Conservation (phyloP, 305 asterid genomes). For the Caryopteris hybrid region DNA sequence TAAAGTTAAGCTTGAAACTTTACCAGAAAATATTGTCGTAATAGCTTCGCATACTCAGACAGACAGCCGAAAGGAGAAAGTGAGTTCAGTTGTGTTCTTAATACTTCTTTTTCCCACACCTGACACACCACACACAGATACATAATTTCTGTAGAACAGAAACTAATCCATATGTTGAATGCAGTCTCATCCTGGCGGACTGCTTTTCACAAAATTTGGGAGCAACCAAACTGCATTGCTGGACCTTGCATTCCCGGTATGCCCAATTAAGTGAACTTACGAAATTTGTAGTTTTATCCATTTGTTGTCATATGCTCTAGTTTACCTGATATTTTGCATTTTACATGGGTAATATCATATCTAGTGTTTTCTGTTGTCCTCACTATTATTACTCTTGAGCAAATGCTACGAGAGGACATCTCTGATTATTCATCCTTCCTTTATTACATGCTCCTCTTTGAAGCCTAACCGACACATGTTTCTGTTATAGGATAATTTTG, state of each 20-base stretch:
- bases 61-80: conserved; percentile 86
- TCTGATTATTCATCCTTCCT: background rate
- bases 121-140: background rate
- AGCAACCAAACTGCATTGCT: conserved; percentile 78
- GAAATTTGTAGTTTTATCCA: background rate
- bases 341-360: background rate
- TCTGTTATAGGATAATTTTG: conserved; percentile 58
- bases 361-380: background rate
- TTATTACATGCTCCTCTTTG: background rate
- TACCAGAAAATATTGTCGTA: conserved; percentile 74
- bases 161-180: conserved; percentile 12
- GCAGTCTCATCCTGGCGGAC: conserved; percentile 73
- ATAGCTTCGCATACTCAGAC: conserved; percentile 76
- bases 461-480: conserved; percentile 4
- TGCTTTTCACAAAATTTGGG: conserved; percentile 71
- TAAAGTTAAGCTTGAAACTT: conserved; percentile 61
- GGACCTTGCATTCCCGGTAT: conserved; percentile 75
- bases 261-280: conserved; percentile 12
- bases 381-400: background rate
- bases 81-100: conserved; percentile 28
- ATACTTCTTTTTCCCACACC: background rate
- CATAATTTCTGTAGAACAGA: background rate
- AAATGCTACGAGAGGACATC: background rate
- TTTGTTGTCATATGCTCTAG: background rate
- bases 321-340: background rate